Conservation (phyloP, 1,284 basidiomycete genomes). For the Sanguinoderma infundibulare region DNA sequence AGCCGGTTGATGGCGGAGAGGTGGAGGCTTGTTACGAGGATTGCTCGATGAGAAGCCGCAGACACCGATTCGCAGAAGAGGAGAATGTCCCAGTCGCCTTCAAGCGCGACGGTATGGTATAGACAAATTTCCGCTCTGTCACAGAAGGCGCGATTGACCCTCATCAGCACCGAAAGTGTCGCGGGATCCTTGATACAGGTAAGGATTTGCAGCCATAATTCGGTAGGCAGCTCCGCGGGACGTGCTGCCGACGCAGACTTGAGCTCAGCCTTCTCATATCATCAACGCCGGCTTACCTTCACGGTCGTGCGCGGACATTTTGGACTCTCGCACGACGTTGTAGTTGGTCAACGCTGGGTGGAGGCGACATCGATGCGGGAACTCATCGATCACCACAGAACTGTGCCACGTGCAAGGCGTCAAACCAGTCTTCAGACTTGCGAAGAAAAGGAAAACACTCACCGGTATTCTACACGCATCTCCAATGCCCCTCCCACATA, state of each 20-base stretch:
- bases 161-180: not conserved
- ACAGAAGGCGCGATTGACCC: not conserved
- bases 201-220: constrained; percentile 8
- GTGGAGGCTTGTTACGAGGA: not conserved
- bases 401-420: no score
- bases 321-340: no score
- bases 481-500: constrained; percentile 10
- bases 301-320: no score
- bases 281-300: no score
- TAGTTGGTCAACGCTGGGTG: no score
- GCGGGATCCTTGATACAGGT: not conserved
- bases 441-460: not conserved
- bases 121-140: not conserved
- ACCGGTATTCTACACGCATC: not conserved
- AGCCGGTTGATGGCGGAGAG: not conserved
- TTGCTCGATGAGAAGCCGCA: not conserved
- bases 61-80: not conserved
- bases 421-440: no score
- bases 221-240: no score
- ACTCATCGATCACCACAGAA: not conserved
- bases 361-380: no score
- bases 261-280: no score
- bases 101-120: not conserved
- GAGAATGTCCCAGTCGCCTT: not conserved
- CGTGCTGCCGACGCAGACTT: no score